Percentiles rank a stretch among this genome's conserved stretches.
Conservation (phyloP, 169 alveolate genomes). For the Cryptosporidium sp. region DNA sequence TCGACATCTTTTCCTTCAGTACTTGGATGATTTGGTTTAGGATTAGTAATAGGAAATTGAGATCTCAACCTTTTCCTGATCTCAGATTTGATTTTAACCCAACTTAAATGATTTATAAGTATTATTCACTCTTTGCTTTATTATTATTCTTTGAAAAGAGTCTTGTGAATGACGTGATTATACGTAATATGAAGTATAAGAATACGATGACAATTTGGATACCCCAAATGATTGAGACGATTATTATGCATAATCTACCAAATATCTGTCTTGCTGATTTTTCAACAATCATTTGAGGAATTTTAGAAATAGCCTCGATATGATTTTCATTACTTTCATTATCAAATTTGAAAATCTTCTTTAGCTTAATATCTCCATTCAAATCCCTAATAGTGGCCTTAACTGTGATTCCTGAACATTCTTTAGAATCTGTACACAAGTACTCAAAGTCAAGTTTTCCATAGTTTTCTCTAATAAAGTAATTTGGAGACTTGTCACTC, state of each 20-base stretch:
- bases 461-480: slow-evolving; percentile 60
- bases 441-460: slow-evolving; percentile 77
- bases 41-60: not conserved
- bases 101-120: not conserved
- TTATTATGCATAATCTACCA: slow-evolving; percentile 8
- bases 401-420: not conserved
- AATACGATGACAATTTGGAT: not conserved
- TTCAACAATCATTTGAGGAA: slow-evolving; percentile 38
- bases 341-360: slow-evolving; percentile 7
- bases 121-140: not conserved
- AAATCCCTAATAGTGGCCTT: slow-evolving; percentile 30
- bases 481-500: slow-evolving; percentile 35
- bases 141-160: not conserved
- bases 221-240: slow-evolving; percentile 14
- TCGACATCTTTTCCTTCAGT: not conserved
- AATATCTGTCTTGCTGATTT: slow-evolving; percentile 5
- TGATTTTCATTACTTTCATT: slow-evolving; percentile 16
- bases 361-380: slow-evolving; percentile 9
- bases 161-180: not conserved
- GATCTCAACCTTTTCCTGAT: not conserved
- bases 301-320: not conserved
- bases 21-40: not conserved
- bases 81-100: not conserved
- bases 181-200: not conserved
- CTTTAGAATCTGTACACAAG: not conserved